Percentiles rank a stretch among this genome's conserved stretches.
Evolutionary conservation across 2,329 filamentous ascomycete genomes (phyloP).

Genomic region (Colletotrichum navitas): DNA sequence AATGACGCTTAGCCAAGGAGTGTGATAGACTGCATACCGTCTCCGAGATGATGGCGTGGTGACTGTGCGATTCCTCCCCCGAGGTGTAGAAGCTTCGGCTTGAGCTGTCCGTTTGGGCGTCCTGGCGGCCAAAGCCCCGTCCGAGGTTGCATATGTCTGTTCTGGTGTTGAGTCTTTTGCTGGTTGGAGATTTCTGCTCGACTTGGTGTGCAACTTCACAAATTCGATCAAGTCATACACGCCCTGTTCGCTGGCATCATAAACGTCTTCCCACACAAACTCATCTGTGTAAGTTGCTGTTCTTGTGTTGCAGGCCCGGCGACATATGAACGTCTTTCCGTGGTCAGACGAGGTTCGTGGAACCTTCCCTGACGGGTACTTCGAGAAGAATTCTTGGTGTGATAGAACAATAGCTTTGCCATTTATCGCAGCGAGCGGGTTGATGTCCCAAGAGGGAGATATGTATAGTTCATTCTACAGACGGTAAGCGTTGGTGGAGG

Average conservation of each 20-base stretch:
- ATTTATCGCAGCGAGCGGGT: conserved; percentile 89
- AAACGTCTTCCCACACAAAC: conserved; percentile 91
- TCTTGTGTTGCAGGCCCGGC: conserved; percentile 87
- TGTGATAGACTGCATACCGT: conserved; percentile 17
- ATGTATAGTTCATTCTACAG: conserved; percentile 89
- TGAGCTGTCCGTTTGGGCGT: conserved; percentile 35
- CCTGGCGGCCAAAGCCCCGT: conserved; percentile 45
- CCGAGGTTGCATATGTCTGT: conserved; percentile 48
- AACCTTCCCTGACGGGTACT: conserved; percentile 81
- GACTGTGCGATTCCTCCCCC: conserved; percentile 25
- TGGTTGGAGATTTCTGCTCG: conserved; percentile 66
- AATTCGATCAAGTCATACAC: conserved; percentile 75
- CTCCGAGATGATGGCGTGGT: conserved; percentile 69
- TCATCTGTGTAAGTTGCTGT: conserved; percentile 93
- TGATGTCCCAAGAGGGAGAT: conserved; percentile 87
- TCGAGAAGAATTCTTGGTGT: conserved; percentile 72
- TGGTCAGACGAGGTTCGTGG: conserved; percentile 79
- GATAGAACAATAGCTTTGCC: conserved; percentile 89
- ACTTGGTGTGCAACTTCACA: conserved; percentile 79
- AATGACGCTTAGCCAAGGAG: background rate
- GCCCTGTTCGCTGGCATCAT: conserved; percentile 73
- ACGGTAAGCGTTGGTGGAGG: conserved; percentile 6
- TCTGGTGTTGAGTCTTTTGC: conserved; percentile 48
- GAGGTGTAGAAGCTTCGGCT: conserved; percentile 41
- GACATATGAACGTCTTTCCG: conserved; percentile 91